These are phyloP conservation scores for Clonostachys chloroleuca DNA, from an alignment of 2,329 filamentous ascomycete genomes.

Conservation along the genomic window DNA sequence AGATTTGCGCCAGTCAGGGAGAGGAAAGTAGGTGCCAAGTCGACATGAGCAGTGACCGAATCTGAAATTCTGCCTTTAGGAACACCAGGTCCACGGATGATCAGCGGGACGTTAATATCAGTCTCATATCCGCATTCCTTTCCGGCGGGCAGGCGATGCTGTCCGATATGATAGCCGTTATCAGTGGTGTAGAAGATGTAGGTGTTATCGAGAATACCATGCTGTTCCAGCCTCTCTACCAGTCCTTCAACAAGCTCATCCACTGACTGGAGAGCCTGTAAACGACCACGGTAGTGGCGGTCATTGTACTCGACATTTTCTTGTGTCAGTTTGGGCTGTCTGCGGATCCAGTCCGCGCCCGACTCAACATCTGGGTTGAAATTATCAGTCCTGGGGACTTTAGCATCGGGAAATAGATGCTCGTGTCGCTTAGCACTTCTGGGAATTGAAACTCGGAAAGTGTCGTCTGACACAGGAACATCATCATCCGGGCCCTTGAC, in stretches of 20 bases:
- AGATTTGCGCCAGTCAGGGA: slow-evolving; percentile 8
- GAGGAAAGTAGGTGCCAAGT: slow-evolving; percentile 51
- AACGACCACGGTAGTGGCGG: slow-evolving; percentile 29
- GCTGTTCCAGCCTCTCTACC: slow-evolving; percentile 19
- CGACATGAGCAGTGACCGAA: slow-evolving; percentile 44
- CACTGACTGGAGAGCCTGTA: slow-evolving; percentile 35
- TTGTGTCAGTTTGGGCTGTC: slow-evolving; percentile 23
- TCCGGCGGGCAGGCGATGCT: slow-evolving; percentile 46
- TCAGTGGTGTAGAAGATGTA: slow-evolving; percentile 49
- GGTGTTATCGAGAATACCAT: slow-evolving; percentile 28
- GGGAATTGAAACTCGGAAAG: slow-evolving; percentile 38
- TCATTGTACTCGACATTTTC: slow-evolving; percentile 25
- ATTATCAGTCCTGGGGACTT: slow-evolving; percentile 55
- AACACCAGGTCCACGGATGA: slow-evolving; percentile 44
- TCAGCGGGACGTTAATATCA: slow-evolving; percentile 46
- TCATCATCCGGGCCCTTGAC: slow-evolving; percentile 39
- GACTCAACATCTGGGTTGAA: slow-evolving; percentile 53
- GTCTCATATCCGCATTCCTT: slow-evolving; percentile 47
- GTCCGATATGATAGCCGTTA: slow-evolving; percentile 49
- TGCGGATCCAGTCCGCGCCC: slow-evolving; percentile 36
- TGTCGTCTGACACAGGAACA: slow-evolving; percentile 42
- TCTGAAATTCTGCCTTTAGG: slow-evolving; percentile 25
- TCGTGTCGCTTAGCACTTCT: slow-evolving; percentile 47
- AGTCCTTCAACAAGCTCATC: slow-evolving; percentile 37
- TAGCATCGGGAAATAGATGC: slow-evolving; percentile 52